Percentiles rank a stretch among this genome's conserved stretches.
These are phyloP conservation scores for Brassica nigra DNA, from an alignment of 345 rosid species.

Conservation along the genomic window DNA sequence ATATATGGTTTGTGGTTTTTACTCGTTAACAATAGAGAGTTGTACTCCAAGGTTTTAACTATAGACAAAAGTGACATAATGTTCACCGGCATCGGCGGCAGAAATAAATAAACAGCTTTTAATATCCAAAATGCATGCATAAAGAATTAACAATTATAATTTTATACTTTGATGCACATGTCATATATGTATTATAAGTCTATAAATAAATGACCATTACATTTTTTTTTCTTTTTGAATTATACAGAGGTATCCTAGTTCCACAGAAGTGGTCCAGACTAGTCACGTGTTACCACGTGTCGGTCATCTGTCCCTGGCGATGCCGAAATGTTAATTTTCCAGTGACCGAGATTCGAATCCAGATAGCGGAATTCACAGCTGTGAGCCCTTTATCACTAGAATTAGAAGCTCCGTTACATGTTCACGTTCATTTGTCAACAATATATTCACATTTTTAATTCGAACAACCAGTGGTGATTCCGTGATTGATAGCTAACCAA, in stretches of 20 bases:
- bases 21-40: conserved; percentile 8
- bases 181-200: conserved; percentile 10
- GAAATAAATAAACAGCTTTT: conserved; percentile 4
- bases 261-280: no score
- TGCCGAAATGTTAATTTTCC: no score
- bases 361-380: no score
- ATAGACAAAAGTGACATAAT: conserved; percentile 17
- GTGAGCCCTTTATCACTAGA: no score
- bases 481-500: conserved; percentile 14
- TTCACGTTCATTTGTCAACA: conserved; percentile 39
- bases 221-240: no score
- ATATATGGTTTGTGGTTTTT: not conserved
- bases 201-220: not conserved
- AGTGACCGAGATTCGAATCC: no score
- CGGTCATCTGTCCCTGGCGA: no score
- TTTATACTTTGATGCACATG: conserved; percentile 33
- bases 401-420: not conserved
- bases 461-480: conserved; percentile 9
- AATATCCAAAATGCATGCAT: conserved; percentile 14
- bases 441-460: conserved; percentile 2
- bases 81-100: conserved; percentile 26
- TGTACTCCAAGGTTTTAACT: conserved; percentile 8
- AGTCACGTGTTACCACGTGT: no score
- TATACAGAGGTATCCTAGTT: no score
- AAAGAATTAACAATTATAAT: not conserved